Evolutionary conservation across 129 eudicot genomes (phyloP).

Genomic region (Lactuca saligna): DNA sequence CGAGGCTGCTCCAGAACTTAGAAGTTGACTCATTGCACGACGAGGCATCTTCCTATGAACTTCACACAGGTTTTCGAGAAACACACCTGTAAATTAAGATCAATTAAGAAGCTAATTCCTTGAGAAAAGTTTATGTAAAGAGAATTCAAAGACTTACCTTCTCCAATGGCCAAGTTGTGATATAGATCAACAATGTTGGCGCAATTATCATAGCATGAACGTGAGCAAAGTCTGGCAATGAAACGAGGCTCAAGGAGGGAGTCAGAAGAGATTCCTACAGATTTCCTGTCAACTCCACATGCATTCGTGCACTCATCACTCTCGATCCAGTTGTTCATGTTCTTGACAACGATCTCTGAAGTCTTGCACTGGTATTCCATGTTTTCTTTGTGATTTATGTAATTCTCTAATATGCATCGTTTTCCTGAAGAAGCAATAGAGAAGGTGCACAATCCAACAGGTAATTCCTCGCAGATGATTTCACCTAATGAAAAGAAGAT

Average conservation of each 20-base stretch:
- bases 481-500: conserved; percentile 40
- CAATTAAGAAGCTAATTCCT: background rate
- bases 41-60: conserved; percentile 35
- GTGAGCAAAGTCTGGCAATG: conserved; percentile 48
- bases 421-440: conserved; percentile 59
- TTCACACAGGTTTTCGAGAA: conserved; percentile 41
- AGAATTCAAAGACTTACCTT: conserved; percentile 34
- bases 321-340: conserved; percentile 51
- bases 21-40: conserved; percentile 39
- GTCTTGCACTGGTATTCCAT: conserved; percentile 56
- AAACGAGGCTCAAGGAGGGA: conserved; percentile 44
- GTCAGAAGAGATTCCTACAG: conserved; percentile 66
- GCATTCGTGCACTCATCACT: conserved; percentile 50
- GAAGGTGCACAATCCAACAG: conserved; percentile 45
- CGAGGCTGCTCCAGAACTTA: conserved; percentile 33
- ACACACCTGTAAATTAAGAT: conserved; percentile 31
- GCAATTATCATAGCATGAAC: conserved; percentile 48
- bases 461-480: conserved; percentile 53
- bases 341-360: conserved; percentile 42
- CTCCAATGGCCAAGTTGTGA: conserved; percentile 56
- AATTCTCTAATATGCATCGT: conserved; percentile 53
- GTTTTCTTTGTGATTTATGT: conserved; percentile 13
- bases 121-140: background rate
- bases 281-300: conserved; percentile 55
- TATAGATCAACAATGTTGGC: conserved; percentile 66